Base-by-base conservation (phyloP, 495 filamentous ascomycete species). In the Daldinia bambusicola region DNA sequence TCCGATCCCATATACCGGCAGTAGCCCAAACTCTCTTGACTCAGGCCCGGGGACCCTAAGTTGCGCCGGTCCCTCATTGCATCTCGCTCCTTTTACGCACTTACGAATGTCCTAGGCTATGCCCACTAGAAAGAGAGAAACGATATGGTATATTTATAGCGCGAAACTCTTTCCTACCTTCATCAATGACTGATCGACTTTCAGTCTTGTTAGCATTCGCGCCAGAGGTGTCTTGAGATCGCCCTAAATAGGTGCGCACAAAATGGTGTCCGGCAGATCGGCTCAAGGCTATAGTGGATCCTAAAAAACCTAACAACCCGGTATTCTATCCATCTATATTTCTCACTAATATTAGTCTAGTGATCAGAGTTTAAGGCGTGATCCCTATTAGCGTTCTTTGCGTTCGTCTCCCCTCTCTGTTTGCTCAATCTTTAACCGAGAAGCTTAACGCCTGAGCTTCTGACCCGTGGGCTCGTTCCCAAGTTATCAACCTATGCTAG, bases 21-120 rank as follows among this genome's bases (percentile, higher is more conserved):
- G 50, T 65, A 68, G 65, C 41, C 36, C 14, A 26, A 65, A 72
- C 55, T 64, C 48, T 68, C 70, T 31, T 31, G 70, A 72, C 55
- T 72, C 64, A 48, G 22, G n/a, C 38, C 48, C 20, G 31, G 31
- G 51, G 38, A 20, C 32, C 32, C 56, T 61, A 61, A 16, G 20
- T 6, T 30, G 18, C 5, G 26, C 41, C 40, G 45, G 53, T 40
- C 55, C 26, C 43, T 14, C 41, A 43, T 48, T 22, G 13, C 32
- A 41, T n/a, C 16, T 48, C 16, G 40, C n/a, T 12, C 18, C 10
- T 57, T 43, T 30, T 52, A 48, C 43, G n/a, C 18, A 6, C 16
- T 9, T 10, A 14, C 14, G 5, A 1, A 13, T 30, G 10, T 26
- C 31, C 12, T 22, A 12, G 1, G 51, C 6, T 2, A 5, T n/a